Evolutionary conservation across 768 basidiomycete species (phyloP).

Genomic region (Clitopilus passeckerianus): DNA sequence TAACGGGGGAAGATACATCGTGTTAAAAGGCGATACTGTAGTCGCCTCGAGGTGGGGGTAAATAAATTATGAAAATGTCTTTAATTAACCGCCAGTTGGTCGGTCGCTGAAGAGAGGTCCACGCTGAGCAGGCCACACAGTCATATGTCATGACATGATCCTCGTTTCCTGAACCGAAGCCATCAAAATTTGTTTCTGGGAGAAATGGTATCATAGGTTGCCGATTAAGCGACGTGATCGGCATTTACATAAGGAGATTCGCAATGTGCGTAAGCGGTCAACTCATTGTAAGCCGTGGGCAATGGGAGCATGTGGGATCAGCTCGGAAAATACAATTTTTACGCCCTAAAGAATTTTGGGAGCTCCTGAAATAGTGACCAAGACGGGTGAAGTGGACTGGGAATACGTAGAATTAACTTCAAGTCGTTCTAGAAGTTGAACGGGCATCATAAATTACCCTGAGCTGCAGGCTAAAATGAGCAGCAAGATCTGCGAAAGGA

Average conservation of each 20-base stretch:
- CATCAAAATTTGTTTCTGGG: background rate
- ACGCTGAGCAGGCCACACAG: background rate
- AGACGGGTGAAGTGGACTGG: background rate
- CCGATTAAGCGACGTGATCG: conserved; percentile 14
- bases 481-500: conserved; percentile 10
- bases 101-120: background rate
- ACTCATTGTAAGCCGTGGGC: conserved; percentile 4
- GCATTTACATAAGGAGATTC: conserved; percentile 12
- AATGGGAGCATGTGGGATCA: background rate
- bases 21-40: too few species aligned
- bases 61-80: too few species aligned
- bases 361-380: too few species aligned
- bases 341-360: background rate
- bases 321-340: conserved; percentile 2
- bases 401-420: background rate
- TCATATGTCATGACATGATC: background rate
- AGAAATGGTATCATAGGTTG: background rate
- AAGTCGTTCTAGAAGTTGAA: conserved; percentile 9
- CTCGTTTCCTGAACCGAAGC: background rate
- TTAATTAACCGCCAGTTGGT: too few species aligned
- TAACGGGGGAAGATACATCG: too few species aligned
- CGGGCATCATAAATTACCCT: background rate
- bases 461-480: conserved; percentile 6
- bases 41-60: too few species aligned
- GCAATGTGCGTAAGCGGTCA: conserved; percentile 6